Evolutionary conservation across 2,329 filamentous ascomycete genomes (phyloP), one percentile per base, ranked within the genome.

Genomic region (Aspergillus alliaceus): DNA sequence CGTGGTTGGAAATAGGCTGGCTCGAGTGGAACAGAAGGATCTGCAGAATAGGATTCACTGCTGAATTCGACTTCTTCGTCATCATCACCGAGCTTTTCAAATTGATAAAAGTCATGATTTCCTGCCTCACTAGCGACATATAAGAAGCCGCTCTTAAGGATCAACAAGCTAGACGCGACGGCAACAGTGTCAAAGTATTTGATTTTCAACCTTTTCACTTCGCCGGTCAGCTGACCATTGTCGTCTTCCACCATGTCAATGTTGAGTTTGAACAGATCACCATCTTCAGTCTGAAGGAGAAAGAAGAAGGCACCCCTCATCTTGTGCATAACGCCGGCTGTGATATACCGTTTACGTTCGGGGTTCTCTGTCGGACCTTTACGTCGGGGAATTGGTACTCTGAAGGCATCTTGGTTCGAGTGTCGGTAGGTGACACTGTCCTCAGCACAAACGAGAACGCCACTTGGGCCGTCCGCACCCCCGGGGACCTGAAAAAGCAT

Each of bases 131-230:
- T 91, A 7, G 92, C 91, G 53, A 93, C 89, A 69, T 95, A 99
- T 11, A 99, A 83, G 70, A 96, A 99, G 27, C 95, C 96, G 63
- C 92, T 96, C 77, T 96, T 96, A 64, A 99, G 77, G 64, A 99
- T 96, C 72, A 92, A 91, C 44, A 99, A 83, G 69, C 86, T 96
- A 0, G 90, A 88, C 0, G 93, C 91, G 35, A 96, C 82, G 0
- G 96, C 93, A 3, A 97, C 90, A 0, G 95, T 99, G 68, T 99
- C 95, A 67, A 98, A 99, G 75, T 98, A 99, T 73, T 97, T 97
- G 76, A 99, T 90, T 73, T 91, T 95, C 57, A 99, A 79, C 57
- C 87, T 84, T 66, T 85, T 85, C 2, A 98, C 93, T 69, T 95
- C 90, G 29, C 90, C 89, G 0, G 90, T 93, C 1, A 88, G 81